These are phyloP conservation scores for Paradendryphiella salina DNA, from an alignment of 2,329 filamentous ascomycete species.

Conservation along the genomic window DNA sequence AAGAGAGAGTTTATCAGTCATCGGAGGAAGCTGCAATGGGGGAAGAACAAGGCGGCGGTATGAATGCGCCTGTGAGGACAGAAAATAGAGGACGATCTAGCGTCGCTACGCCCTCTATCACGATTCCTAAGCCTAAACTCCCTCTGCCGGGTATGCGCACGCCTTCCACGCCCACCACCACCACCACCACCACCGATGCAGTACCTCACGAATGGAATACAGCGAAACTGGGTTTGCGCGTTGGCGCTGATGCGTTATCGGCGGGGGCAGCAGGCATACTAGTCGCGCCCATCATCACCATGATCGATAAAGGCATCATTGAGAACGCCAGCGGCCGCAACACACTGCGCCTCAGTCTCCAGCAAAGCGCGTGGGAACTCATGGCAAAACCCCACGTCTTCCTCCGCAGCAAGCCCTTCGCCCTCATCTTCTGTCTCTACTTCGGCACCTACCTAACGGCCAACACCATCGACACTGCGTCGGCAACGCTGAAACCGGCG, in stretches of 20 bases:
- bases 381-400: conserved; percentile 63
- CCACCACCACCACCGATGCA: conserved; percentile 4
- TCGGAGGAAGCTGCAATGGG: conserved; percentile 40
- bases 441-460: conserved; percentile 87
- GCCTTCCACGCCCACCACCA: not conserved
- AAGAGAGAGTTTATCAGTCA: conserved; percentile 34
- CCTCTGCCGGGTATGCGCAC: conserved; percentile 5
- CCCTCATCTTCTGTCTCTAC: conserved; percentile 71
- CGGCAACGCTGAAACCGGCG: conserved; percentile 62
- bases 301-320: conserved; percentile 82
- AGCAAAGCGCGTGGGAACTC: conserved; percentile 60
- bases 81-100: not conserved
- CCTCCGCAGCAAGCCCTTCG: conserved; percentile 67
- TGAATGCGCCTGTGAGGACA: conserved; percentile 2
- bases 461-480: conserved; percentile 80
- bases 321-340: conserved; percentile 75
- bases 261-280: conserved; percentile 72
- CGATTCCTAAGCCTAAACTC: conserved; percentile 10
- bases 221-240: conserved; percentile 66
- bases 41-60: conserved; percentile 22
- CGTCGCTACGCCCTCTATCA: conserved; percentile 4
- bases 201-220: conserved; percentile 67
- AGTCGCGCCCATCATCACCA: conserved; percentile 81
- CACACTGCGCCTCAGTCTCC: conserved; percentile 63
- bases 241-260: conserved; percentile 69